phyloP scores from a whole-genome alignment of 2,329 filamentous ascomycete species.

The Diaporthe citri region DNA sequence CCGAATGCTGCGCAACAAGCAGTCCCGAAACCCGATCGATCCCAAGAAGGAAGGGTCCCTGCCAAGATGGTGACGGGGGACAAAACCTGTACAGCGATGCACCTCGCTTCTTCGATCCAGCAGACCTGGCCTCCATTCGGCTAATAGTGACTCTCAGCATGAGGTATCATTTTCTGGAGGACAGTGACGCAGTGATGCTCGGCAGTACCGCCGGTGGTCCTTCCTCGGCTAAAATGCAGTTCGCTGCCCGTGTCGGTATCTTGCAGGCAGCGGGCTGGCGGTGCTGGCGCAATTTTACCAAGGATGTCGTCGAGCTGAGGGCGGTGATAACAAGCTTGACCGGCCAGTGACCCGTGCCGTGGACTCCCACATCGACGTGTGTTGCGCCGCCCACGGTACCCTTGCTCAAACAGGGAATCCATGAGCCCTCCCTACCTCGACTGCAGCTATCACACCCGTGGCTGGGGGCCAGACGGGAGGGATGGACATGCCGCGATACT shows the following conservation, averaged over 20 bases:
- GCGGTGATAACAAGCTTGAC: constrained; percentile 2
- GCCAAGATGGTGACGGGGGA: constrained; percentile 4
- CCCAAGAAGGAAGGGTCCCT: not conserved
- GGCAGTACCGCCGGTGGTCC: constrained; percentile 12
- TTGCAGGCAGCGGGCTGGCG: constrained; percentile 13
- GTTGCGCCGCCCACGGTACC: constrained; percentile 11
- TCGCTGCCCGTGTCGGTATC: constrained; percentile 8
- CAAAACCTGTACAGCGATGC: not conserved
- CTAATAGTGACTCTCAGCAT: not conserved
- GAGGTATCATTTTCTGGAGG: not conserved
- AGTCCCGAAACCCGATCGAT: constrained; percentile 12
- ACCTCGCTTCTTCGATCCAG: constrained; percentile 15
- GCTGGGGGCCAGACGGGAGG: constrained; percentile 23
- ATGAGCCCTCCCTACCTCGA: constrained; percentile 25
- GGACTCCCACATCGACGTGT: not conserved
- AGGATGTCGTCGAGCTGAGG: constrained; percentile 17
- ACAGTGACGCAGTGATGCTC: not conserved
- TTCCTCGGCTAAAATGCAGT: constrained; percentile 27
- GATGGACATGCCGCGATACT: not conserved
- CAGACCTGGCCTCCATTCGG: constrained; percentile 2
- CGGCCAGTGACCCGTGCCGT: not conserved
- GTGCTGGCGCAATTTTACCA: constrained; percentile 20
- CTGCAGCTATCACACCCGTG: constrained; percentile 19
- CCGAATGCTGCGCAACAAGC: constrained; percentile 4
- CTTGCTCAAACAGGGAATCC: constrained; percentile 20